Evolutionary conservation across 257 asterid species (phyloP), one percentile per base, ranked within the genome.

Genomic region (Fraxinus excelsior): DNA sequence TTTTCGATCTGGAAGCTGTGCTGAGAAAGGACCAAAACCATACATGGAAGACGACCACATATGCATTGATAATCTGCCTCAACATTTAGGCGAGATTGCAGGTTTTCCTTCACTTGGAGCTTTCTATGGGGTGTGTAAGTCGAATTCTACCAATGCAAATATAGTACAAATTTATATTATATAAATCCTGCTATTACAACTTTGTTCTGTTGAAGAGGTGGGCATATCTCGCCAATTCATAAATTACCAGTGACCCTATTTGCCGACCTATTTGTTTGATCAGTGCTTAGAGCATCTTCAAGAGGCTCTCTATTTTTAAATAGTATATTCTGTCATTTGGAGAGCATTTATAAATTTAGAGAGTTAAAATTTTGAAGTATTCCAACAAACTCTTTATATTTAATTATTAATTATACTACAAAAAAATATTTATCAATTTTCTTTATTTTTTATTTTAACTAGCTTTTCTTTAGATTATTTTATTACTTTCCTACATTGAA

Each of bases 41-140:
- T 89, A 88, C 80, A 94, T 94, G 99, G 99, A 94, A 87, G 99
- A 94, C 37, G 96, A 90, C 77, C 94, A 91, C 80, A 80, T 94
- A 76, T 90, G 99, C 87, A 87, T 94, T 76, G 97, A 94, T 75
- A 82, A 91, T 83, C 79, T 94, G 82, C 80, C 87, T 75, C 90
- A 85, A 67, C 90, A 90, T 83, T 82, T 91, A 60, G 87, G 81
- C 53, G 88, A 85, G 46, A 74, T 75, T 65, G 82, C 84, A 35
- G 87, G 86, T 83, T 84, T 82, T 73, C 87, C 96, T 78, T 88
- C 94, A 58, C 83, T 87, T 29, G 94, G 91, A 83, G 97, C 99
- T 26, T 92, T 94, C 83, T 94, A 94, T n/a, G 98, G 98, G 96
- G 97, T 92, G 79, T 49, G 96, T 91, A 78, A 51, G 85, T 73